These are phyloP conservation scores for Phoma sp. DNA, from an alignment of 2,329 filamentous ascomycete genomes.

Conservation along the genomic window DNA sequence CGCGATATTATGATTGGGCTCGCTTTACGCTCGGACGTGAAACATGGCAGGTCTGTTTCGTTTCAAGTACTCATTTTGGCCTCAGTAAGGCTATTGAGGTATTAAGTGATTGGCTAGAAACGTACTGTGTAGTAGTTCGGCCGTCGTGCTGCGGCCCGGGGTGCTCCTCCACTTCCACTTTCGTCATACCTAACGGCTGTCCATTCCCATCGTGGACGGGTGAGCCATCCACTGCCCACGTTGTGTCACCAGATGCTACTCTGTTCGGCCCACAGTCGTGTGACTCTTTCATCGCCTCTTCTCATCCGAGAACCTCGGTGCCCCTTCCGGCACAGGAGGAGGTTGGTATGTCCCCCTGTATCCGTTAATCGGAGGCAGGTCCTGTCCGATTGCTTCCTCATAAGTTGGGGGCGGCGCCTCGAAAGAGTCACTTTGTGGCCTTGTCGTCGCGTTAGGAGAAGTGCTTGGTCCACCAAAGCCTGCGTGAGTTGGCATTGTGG, in stretches of 20 bases:
- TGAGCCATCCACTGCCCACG: background rate
- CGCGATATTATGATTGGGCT: conserved; percentile 5
- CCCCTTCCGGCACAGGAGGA: conserved; percentile 49
- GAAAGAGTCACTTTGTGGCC: conserved; percentile 16
- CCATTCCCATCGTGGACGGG: background rate
- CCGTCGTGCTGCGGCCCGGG: conserved; percentile 16
- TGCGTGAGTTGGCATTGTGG: conserved; percentile 34
- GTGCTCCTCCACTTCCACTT: conserved; percentile 18
- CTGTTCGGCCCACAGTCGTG: conserved; percentile 7
- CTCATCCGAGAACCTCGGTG: conserved; percentile 47
- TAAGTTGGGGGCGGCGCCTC: conserved; percentile 83
- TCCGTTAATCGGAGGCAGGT: conserved; percentile 76
- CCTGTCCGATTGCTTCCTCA: conserved; percentile 87
- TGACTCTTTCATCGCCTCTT: conserved; percentile 41
- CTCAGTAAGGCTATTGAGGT: conserved; percentile 25
- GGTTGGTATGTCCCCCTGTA: conserved; percentile 70
- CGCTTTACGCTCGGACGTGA: conserved; percentile 6
- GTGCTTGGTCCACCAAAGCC: conserved; percentile 25
- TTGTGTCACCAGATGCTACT: conserved; percentile 3
- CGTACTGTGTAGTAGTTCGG: conserved; percentile 14
- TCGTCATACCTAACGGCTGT: conserved; percentile 15
- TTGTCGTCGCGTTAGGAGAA: conserved; percentile 13
- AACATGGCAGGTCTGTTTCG: conserved; percentile 19
- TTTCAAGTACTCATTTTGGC: conserved; percentile 20
- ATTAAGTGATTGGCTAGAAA: conserved; percentile 28